phyloP scores from a whole-genome alignment of 2,329 filamentous ascomycete genomes.

The Cladosporium sp. region DNA sequence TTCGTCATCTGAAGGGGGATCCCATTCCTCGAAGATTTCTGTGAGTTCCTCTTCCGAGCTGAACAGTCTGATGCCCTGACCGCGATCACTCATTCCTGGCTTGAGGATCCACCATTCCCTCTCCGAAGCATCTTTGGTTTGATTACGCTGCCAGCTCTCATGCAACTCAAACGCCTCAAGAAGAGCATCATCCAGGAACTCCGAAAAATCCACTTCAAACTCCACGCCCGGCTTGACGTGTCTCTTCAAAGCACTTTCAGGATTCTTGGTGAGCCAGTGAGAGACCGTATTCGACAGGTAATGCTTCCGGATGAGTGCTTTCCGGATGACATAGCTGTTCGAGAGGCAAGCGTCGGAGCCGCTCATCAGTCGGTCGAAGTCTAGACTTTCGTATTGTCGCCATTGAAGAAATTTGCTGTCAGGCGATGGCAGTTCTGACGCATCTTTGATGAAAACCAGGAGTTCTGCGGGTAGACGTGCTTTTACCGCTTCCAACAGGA shows the following conservation, averaged over 20 bases:
- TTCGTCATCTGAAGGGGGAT: slow-evolving; percentile 66
- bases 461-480: slow-evolving; percentile 52
- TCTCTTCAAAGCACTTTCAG: slow-evolving; percentile 60
- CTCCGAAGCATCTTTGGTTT: slow-evolving; percentile 32
- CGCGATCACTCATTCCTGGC: slow-evolving; percentile 94
- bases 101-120: slow-evolving; percentile 96
- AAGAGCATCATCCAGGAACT: slow-evolving; percentile 91
- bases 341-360: slow-evolving; percentile 62
- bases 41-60: slow-evolving; percentile 79
- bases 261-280: slow-evolving; percentile 82
- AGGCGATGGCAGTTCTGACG: slow-evolving; percentile 49
- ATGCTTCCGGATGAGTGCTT: slow-evolving; percentile 94
- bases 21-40: slow-evolving; percentile 88
- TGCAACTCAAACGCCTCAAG: slow-evolving; percentile 79
- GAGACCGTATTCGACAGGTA: slow-evolving; percentile 81
- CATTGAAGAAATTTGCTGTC: slow-evolving; percentile 66
- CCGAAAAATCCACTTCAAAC: slow-evolving; percentile 94
- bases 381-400: slow-evolving; percentile 78
- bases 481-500: slow-evolving; percentile 71
- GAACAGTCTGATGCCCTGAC: slow-evolving; percentile 89
- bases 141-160: slow-evolving; percentile 71
- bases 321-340: slow-evolving; percentile 93
- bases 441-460: slow-evolving; percentile 42
- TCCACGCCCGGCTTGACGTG: slow-evolving; percentile 76
- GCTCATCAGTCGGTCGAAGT: slow-evolving; percentile 70